phyloP scores from a whole-genome alignment of 2,329 filamentous ascomycete species.

The Hyphodiscus sp. region DNA sequence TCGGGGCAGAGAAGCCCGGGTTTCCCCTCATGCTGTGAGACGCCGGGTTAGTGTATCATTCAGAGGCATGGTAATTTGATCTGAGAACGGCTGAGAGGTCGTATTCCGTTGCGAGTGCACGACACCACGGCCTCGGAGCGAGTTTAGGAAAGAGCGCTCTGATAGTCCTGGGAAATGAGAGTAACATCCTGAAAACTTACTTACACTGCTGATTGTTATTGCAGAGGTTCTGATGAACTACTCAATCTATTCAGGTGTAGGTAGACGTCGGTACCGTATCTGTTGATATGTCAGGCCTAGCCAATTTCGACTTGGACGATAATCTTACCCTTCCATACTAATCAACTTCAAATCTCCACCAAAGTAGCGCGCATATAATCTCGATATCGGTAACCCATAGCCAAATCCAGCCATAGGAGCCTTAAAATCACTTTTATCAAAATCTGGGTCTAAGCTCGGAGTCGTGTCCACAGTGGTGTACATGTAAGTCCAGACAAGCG shows the following conservation, averaged over 20 bases:
- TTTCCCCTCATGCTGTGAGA: constrained; percentile 37
- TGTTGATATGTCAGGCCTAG: constrained; percentile 34
- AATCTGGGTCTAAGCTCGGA: constrained; percentile 90
- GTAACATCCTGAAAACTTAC: constrained; percentile 54
- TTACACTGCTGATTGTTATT: constrained; percentile 72
- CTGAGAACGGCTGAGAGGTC: too few species aligned
- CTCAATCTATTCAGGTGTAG: constrained; percentile 94
- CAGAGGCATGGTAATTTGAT: too few species aligned
- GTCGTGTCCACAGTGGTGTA: constrained; percentile 98
- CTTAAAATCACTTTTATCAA: constrained; percentile 99
- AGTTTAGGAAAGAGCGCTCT: background rate
- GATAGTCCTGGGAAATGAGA: background rate
- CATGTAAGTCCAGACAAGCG: constrained; percentile 99
- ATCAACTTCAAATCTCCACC: constrained; percentile 96
- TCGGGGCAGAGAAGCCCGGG: constrained; percentile 27
- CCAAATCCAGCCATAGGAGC: constrained; percentile 98
- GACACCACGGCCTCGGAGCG: too few species aligned
- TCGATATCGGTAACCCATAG: constrained; percentile 91
- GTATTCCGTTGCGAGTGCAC: too few species aligned
- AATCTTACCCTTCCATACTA: constrained; percentile 92
- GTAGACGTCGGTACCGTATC: constrained; percentile 97
- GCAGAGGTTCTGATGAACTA: constrained; percentile 89
- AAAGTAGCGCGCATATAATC: constrained; percentile 94
- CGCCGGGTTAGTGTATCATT: too few species aligned
- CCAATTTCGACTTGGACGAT: background rate